phyloP scores from a whole-genome alignment of 2,329 filamentous ascomycete genomes.

The Fusarium avenaceum region DNA sequence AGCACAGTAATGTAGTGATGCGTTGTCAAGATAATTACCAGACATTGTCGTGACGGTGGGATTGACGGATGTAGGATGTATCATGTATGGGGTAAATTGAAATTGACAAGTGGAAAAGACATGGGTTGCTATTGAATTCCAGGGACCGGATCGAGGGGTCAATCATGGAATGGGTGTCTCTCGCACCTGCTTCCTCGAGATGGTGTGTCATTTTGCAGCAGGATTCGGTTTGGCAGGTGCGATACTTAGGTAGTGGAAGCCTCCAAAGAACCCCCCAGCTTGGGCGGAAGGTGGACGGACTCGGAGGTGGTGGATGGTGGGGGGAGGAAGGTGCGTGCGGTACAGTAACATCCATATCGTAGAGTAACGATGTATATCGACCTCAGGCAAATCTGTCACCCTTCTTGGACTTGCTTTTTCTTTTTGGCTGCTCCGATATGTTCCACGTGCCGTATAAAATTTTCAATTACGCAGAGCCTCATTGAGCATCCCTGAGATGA shows the following conservation, averaged over 20 bases:
- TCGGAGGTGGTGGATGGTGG: conserved; percentile 38
- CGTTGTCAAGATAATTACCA: conserved; percentile 63
- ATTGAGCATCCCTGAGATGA: conserved; percentile 10
- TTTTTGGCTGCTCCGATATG: conserved; percentile 26
- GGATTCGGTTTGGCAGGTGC: conserved; percentile 19
- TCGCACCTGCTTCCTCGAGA: conserved; percentile 26
- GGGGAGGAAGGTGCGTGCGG: conserved; percentile 34
- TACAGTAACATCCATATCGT: conserved; percentile 37
- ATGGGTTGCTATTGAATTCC: conserved; percentile 32
- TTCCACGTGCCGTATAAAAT: conserved; percentile 35
- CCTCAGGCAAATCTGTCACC: conserved; percentile 31
- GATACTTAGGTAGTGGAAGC: conserved; percentile 34
- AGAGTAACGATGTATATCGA: conserved; percentile 31
- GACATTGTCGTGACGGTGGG: conserved; percentile 50
- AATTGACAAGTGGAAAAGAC: conserved; percentile 25
- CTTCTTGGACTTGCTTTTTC: conserved; percentile 45
- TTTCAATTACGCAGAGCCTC: conserved; percentile 37
- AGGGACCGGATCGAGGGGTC: conserved; percentile 41
- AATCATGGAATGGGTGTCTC: conserved; percentile 21
- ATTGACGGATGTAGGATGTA: conserved; percentile 27
- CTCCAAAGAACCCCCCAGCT: conserved; percentile 10
- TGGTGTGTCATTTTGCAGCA: conserved; percentile 34
- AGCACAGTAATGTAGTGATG: conserved; percentile 58
- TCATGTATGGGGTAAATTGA: conserved; percentile 24
- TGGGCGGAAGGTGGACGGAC: conserved; percentile 5